Base-by-base conservation (phyloP, 2,329 filamentous ascomycete genomes). In the Penicillium brasilianum region DNA sequence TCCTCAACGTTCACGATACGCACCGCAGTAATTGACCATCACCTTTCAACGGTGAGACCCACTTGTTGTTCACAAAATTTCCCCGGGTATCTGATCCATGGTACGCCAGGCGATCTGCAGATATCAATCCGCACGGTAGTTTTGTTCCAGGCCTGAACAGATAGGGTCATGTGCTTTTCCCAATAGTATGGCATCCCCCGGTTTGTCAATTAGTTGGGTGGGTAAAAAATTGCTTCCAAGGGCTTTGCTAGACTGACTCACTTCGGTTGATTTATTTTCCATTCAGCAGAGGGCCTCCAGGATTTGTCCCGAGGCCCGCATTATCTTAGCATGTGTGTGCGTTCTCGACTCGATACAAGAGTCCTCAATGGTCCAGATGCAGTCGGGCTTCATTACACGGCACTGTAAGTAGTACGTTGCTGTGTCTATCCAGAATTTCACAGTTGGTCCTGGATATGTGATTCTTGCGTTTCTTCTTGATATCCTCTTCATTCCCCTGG, bases 1-100 rank as follows among this genome's bases (percentile, higher is more conserved):
- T 48, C 14, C 20, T 28, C 20, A 48, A 48, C 43, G 9, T 48
- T 22, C 4, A 48, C n/a, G 43, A 48, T 25, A 48, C 43, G 46
- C 46, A 32, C 46, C 25, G 46, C 25, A 49, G 6, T n/a, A 18
- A 4, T 49, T 49, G 25, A 49, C 46, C 22, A 49, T 32, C 22
- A 32, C 46, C 46, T 4, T 49, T 49, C 25, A 49, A 49, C 11
- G 46, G 46, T 49, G 20, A 28, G 46, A 49, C 46, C 46, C n/a
- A 30, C 46, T 28, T 49, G 8, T 32, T 49, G 14, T 11, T 32
- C 25, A 30, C 0, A 32, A 30, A n/a, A 49, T 1, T 32, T 49
- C 46, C 25, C 22, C 14, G 46, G 46, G 13, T 32, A 49, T 49
- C 22, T 32, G 46, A 49, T 48, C 25, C 44, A 48, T 48, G 44